Evolutionary conservation across 345 rosid species (phyloP), one percentile per base, ranked within the genome.

Genomic region (Pistacia integerrima): DNA sequence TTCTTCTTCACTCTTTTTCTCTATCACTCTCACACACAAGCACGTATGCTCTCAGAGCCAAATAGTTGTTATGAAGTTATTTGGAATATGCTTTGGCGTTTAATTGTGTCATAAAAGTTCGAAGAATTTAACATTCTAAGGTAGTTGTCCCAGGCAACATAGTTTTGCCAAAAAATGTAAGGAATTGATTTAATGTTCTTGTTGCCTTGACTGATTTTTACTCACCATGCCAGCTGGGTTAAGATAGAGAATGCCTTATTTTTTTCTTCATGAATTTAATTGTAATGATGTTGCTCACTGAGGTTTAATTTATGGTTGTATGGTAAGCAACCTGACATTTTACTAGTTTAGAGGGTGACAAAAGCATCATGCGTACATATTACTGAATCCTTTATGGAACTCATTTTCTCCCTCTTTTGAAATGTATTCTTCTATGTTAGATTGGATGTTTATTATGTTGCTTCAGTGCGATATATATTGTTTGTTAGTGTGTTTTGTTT

Each of bases 401-500:
- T 28, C 70, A n/a, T 44, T 46, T 20, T 55, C 20, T 72, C 20
- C 64, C 66, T 16, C 8, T 68, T 52, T n/a, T 20, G 25, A 60
- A 20, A 48, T 73, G 66, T 13, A 57, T 41, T n/a, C 22, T 76
- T 76, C 12, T 49, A n/a, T 16, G 2, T 28, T 17, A 55, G 36
- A 33, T 11, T 70, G 60, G 6, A 54, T 55, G 30, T 36, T 35
- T 48, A 41, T 9, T 49, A 62, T 20, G 41, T 54, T 65, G 73
- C 30, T 38, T 36, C 20, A 38, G 12, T 62, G 14, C 51, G 11
- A 69, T 9, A 33, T 8, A 52, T 75, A 74, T 18, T 76, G 41
- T 25, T 64, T 61, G 13, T 36, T 38, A 63, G 64, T 65, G 69
- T 59, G 30, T 62, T 79, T 38, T 65, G 73, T 69, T 73, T 73